Base-by-base conservation (phyloP, 2,329 filamentous ascomycete genomes). In the Monilinia laxa region DNA sequence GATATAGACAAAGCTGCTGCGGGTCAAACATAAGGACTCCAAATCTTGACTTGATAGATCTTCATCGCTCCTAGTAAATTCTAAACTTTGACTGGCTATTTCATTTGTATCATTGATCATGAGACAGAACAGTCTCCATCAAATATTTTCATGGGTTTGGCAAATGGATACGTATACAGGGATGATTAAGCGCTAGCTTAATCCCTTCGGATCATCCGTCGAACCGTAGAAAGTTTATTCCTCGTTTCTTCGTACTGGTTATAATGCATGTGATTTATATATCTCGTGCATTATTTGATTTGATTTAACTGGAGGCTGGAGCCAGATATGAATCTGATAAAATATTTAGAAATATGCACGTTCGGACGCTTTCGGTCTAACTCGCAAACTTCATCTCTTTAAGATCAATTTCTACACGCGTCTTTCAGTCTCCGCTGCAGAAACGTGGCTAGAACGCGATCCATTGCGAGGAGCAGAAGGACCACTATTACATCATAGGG, bases 301-400 rank as follows among this genome's bases (percentile, higher is more conserved):
- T 42, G 11, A 35, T 35, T 35, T 35, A 10, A 5, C 14, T 42
- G 40, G 5, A 42, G 25, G 56, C 28, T 59, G 25, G 42, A 23
- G 25, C 31, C n/a, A 23, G 28, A 31, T 49, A 35, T 25, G 20
- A 35, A 35, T n/a, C 18, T n/a, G 18, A n/a, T 14, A 25, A 40
- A 25, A 38, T 51, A 35, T 12, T 28, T 38, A 31, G n/a, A 38
- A 51, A 51, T 40, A 16, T 51, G 45, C 58, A 35, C 45, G 58
- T 60, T 60, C 51, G 45, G 45, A 60, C 31, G 10, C 12, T 60
- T 23, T 25, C 12, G 40, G 4, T 10, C 25, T 25, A 25, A 25
- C 25, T 60, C 45, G 58, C 58, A 51, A 60, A 60, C 58, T 25
- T 60, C 58, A 60, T 38, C 58, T n/a, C 2, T 51, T 60, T 51